Percentiles rank a stretch among this genome's conserved stretches.
Evolutionary conservation across 2,329 filamentous ascomycete species (phyloP).

Genomic region (Neofusicoccum laricinum): DNA sequence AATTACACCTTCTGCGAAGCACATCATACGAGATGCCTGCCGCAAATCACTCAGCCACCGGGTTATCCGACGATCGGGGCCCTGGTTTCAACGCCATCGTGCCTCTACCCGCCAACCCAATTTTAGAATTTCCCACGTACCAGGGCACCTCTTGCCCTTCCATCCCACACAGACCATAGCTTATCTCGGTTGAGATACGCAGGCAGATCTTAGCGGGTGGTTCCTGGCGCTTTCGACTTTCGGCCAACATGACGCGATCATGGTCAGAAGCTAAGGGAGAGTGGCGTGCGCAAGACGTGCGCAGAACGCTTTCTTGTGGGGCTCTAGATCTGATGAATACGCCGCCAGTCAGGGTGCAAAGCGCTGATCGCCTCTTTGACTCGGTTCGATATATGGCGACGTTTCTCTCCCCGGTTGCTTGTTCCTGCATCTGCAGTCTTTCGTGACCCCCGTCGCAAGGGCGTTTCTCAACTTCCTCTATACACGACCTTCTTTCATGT

Average conservation of each 20-base stretch:
- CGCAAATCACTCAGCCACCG: not conserved
- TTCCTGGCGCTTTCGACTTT: not conserved
- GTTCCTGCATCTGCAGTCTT: not conserved
- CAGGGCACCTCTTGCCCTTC: not conserved
- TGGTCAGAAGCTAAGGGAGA: not conserved
- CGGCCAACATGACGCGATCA: not conserved
- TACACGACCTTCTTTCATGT: too few species aligned
- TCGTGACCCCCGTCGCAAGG: not conserved
- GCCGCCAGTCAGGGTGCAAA: not conserved
- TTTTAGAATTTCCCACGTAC: not conserved
- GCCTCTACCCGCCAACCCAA: not conserved
- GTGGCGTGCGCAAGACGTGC: not conserved
- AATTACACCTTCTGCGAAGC: too few species aligned
- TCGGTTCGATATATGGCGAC: not conserved
- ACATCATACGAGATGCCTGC: not conserved
- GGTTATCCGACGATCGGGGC: not conserved
- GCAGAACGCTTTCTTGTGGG: too few species aligned
- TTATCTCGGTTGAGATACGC: not conserved
- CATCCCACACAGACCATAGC: not conserved
- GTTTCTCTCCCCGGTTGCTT: not conserved
- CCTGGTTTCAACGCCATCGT: not conserved
- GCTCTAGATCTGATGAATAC: not conserved
- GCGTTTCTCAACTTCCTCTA: not conserved
- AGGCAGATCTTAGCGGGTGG: not conserved
- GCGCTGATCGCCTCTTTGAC: not conserved